phyloP scores from a whole-genome alignment of 2,329 filamentous ascomycete genomes.

The Colletotrichum incanum region DNA sequence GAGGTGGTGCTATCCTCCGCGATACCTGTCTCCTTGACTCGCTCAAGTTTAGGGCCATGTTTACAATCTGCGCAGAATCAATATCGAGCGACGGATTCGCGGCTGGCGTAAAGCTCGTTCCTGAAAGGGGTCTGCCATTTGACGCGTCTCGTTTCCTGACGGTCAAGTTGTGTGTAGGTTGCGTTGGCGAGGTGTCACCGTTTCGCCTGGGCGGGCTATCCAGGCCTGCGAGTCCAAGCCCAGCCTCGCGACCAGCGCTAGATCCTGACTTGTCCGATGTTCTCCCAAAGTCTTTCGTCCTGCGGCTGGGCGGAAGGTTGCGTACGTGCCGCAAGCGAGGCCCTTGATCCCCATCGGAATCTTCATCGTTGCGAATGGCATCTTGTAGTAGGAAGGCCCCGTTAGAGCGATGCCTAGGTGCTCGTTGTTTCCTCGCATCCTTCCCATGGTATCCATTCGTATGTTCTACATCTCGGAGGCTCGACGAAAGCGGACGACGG shows the following conservation, averaged over 20 bases:
- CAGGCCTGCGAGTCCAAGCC: slow-evolving; percentile 5
- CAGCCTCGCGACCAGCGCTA: slow-evolving; percentile 36
- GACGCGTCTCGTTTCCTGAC: slow-evolving; percentile 42
- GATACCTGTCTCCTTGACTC: slow-evolving; percentile 80
- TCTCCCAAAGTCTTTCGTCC: slow-evolving; percentile 29
- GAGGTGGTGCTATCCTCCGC: slow-evolving; percentile 69
- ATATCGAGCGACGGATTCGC: slow-evolving; percentile 67
- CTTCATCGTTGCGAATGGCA: slow-evolving; percentile 51
- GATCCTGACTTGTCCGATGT: slow-evolving; percentile 34
- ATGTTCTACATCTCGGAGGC: slow-evolving; percentile 44
- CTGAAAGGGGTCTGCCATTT: slow-evolving; percentile 45
- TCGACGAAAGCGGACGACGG: slow-evolving; percentile 26
- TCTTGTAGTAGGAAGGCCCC: slow-evolving; percentile 69
- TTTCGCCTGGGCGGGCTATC: slow-evolving; percentile 27
- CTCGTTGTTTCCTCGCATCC: slow-evolving; percentile 45
- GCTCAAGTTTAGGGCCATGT: slow-evolving; percentile 90
- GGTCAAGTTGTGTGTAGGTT: slow-evolving; percentile 30
- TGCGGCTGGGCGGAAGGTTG: slow-evolving; percentile 41
- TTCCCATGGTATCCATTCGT: slow-evolving; percentile 43
- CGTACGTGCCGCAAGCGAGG: slow-evolving; percentile 49
- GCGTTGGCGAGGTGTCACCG: slow-evolving; percentile 26
- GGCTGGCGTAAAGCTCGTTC: slow-evolving; percentile 42
- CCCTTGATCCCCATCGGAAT: slow-evolving; percentile 51
- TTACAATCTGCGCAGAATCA: slow-evolving; percentile 91
- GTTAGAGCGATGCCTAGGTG: slow-evolving; percentile 61